phyloP scores from a whole-genome alignment of 768 basidiomycete species.

The Xerocomus spinulosus region DNA sequence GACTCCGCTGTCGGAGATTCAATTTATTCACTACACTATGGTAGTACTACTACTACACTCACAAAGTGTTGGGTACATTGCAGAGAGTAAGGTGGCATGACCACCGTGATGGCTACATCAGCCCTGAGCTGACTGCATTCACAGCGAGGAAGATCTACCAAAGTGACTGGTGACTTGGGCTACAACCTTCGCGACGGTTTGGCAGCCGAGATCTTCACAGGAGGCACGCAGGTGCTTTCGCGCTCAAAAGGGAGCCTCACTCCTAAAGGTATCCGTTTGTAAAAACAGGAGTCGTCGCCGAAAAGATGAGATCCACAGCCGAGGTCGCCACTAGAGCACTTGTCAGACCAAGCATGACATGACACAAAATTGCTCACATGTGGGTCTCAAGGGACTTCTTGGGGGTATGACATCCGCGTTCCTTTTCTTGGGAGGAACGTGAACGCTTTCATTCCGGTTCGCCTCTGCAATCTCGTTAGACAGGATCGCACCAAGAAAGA shows the following conservation, averaged over 20 bases:
- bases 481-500: background rate
- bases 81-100: background rate
- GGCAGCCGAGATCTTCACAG: background rate
- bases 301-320: slow-evolving; percentile 4
- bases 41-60: too few species aligned
- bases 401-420: background rate
- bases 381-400: background rate
- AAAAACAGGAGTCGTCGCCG: background rate
- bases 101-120: background rate
- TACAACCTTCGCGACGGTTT: slow-evolving; percentile 22
- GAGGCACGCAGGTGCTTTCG: slow-evolving; percentile 9
- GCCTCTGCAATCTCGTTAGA: background rate
- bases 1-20: slow-evolving; percentile 22
- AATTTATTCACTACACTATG: slow-evolving; percentile 2
- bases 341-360: background rate
- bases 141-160: too few species aligned
- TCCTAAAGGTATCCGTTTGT: background rate
- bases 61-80: too few species aligned
- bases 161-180: background rate
- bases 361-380: slow-evolving; percentile 7
- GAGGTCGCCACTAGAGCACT: background rate
- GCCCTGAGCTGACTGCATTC: background rate
- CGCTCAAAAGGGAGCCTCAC: background rate
- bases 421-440: background rate
- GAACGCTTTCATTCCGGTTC: background rate